These are phyloP conservation scores for Coriolopsis trogii DNA, from an alignment of 1,284 basidiomycete genomes.

Conservation along the genomic window DNA sequence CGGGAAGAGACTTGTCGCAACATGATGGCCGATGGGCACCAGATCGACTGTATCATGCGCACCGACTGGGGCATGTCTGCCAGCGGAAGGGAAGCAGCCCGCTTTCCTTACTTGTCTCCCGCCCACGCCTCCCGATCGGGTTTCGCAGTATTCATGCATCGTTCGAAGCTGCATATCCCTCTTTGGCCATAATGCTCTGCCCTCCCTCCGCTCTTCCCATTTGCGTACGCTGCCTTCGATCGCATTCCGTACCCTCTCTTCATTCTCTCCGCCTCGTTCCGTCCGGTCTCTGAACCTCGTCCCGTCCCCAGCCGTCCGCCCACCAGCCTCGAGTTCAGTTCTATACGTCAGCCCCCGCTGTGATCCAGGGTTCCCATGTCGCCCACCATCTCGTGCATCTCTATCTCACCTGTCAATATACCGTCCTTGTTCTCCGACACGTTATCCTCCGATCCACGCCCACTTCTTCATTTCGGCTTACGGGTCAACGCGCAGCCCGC, in stretches of 20 bases:
- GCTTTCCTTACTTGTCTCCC: conserved; percentile 15
- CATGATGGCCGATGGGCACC: conserved; percentile 23
- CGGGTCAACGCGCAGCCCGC: no score
- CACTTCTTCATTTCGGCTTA: no score
- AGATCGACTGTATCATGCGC: conserved; percentile 27
- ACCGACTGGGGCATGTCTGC: conserved; percentile 18
- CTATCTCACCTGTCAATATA: no score
- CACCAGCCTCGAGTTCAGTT: not conserved
- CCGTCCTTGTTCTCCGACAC: no score
- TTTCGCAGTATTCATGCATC: conserved; percentile 14
- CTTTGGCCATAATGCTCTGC: conserved; percentile 4
- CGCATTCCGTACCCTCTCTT: conserved; percentile 14
- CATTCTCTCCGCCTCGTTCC: not conserved
- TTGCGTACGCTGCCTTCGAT: conserved; percentile 22
- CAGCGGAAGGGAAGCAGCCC: conserved; percentile 8
- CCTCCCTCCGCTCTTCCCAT: no score
- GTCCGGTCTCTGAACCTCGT: not conserved
- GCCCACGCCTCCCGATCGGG: no score
- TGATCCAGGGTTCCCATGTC: not conserved
- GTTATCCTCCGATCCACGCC: no score
- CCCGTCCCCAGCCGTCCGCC: not conserved
- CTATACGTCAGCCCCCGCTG: not conserved
- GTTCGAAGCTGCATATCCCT: conserved; percentile 2
- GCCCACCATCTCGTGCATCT: no score
- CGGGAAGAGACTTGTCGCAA: conserved; percentile 20